Evolutionary conservation across 441 rosid genomes (phyloP), one percentile per base, ranked within the genome.

Genomic region (Populus trichocarpa): DNA sequence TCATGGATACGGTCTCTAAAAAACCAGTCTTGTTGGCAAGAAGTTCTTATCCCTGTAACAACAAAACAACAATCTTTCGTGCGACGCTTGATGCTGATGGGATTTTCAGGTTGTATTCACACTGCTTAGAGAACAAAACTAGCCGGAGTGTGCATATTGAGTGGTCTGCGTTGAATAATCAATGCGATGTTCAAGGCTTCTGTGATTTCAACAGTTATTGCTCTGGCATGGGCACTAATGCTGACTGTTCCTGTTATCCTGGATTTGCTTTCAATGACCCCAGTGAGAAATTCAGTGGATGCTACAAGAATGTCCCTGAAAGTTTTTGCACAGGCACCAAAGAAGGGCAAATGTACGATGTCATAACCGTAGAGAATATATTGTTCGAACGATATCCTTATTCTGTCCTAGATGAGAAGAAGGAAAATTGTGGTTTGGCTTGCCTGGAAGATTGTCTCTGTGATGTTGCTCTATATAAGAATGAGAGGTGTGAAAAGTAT

Each of bases 201-300:
- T 84, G 82, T 11, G 71, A 74, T 2, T 73, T 84, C 33, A 83
- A 81, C 20, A 83, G 83, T 38, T 83, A 80, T 12, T 83, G 80
- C 33, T 67, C 53, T 3, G 28, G 22, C 18, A 4, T 0, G 20
- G 78, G 65, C 20, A 0, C n/a, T 0, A 5, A 22, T 3, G 25
- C 7, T 32, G 68, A 8, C 6, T 83, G 86, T 2, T 1, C 13
- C 4, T 83, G 83, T 30, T 81, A 64, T 74, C 81, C 76, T 50
- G 84, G 79, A 25, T 81, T 74, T 33, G 28, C 10, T 13, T 18
- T 9, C 5, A 30, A 6, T 32, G 18, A 26, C 4, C 28, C 59
- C 7, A 71, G 59, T 2, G 14, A 14, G 2, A 77, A 8, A 33
- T 63, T 3, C 36, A 33, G 22, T 28, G 70, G 70, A 3, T 81